phyloP scores from a whole-genome alignment of 306 rosid species.

The Vigna unguiculata region DNA sequence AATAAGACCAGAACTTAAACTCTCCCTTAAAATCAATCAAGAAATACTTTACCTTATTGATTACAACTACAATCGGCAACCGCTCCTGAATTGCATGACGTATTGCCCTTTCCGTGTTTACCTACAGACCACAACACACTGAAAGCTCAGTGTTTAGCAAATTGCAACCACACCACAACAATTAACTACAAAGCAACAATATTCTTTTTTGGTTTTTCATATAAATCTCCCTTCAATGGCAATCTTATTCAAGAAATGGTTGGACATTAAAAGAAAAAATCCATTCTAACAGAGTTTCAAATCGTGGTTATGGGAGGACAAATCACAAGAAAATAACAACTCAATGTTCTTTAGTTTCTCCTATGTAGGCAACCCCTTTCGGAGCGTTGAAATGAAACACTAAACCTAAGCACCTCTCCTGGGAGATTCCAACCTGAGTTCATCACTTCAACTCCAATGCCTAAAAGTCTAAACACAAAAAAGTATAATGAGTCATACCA shows the following conservation, averaged over 20 bases:
- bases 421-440: too few species aligned
- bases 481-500: conserved; percentile 51
- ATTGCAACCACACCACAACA: neutral
- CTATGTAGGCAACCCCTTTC: too few species aligned
- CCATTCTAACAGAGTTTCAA: too few species aligned
- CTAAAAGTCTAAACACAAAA: neutral
- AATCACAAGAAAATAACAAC: too few species aligned
- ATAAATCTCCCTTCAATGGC: too few species aligned
- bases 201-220: too few species aligned
- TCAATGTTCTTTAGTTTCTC: neutral
- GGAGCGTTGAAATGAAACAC: too few species aligned
- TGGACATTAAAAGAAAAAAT: too few species aligned
- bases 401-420: too few species aligned
- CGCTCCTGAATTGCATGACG: conserved; percentile 97
- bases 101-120: conserved; percentile 95
- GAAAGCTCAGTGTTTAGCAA: conserved; percentile 32
- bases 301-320: too few species aligned
- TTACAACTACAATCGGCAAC: conserved; percentile 87
- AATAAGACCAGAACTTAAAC: conserved; percentile 35
- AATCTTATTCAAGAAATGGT: too few species aligned
- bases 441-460: neutral
- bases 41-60: conserved; percentile 72
- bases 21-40: neutral
- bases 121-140: conserved; percentile 57
- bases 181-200: neutral